Conservation (phyloP, 371 early-diverging fungal species). For the Rhizopus delemar region DNA sequence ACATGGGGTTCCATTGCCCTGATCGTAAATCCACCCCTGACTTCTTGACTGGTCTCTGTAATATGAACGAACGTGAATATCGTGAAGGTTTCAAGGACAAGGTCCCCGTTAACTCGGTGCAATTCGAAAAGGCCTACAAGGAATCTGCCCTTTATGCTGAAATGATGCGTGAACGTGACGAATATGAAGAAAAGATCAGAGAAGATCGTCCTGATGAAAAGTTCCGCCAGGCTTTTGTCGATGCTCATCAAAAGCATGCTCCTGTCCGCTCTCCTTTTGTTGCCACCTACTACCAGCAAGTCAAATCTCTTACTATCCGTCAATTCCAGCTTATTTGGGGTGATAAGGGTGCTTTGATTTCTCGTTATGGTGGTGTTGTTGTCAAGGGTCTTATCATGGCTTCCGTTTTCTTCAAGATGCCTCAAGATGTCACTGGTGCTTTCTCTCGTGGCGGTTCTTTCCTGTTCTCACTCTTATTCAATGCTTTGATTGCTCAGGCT, state of each 20-base stretch:
- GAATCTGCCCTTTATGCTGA: slow-evolving; percentile 35
- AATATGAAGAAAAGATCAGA: slow-evolving; percentile 45
- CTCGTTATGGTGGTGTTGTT: slow-evolving; percentile 62
- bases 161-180: slow-evolving; percentile 45
- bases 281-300: slow-evolving; percentile 65
- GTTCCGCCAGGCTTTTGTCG: slow-evolving; percentile 58
- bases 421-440: slow-evolving; percentile 55
- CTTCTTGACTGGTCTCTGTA: slow-evolving; percentile 73
- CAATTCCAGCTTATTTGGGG: slow-evolving; percentile 63
- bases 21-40: slow-evolving; percentile 78
- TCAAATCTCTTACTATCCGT: slow-evolving; percentile 62
- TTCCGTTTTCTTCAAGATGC: slow-evolving; percentile 65
- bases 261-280: slow-evolving; percentile 60
- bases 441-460: slow-evolving; percentile 78
- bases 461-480: slow-evolving; percentile 63
- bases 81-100: slow-evolving; percentile 55
- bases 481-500: slow-evolving; percentile 59
- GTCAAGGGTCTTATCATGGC: slow-evolving; percentile 73
- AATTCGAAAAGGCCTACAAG: slow-evolving; percentile 57
- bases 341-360: slow-evolving; percentile 52
- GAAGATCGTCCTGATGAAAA: slow-evolving; percentile 46
- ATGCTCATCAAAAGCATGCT: slow-evolving; percentile 61
- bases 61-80: slow-evolving; percentile 62
- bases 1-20: slow-evolving; percentile 69
- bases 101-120: slow-evolving; percentile 51